phyloP scores from a whole-genome alignment of 2,329 filamentous ascomycete genomes.

The Drechslera avenae region DNA sequence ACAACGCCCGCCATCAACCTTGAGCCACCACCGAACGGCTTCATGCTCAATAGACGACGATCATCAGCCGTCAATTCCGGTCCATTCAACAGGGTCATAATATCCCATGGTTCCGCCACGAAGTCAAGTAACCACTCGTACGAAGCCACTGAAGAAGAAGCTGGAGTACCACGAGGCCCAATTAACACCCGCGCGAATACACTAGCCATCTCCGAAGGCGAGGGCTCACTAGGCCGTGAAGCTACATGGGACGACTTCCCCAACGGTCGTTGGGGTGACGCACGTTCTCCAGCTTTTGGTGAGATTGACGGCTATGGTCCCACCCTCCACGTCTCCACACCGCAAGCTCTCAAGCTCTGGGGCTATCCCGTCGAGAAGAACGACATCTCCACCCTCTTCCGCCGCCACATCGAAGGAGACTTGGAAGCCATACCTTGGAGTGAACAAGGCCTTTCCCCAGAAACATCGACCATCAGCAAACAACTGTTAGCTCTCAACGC shows the following conservation, averaged over 20 bases:
- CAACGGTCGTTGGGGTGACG: conserved; percentile 94
- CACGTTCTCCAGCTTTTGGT: conserved; percentile 83
- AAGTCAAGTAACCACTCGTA: conserved; percentile 55
- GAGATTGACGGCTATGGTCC: conserved; percentile 98
- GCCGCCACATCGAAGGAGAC: conserved; percentile 77
- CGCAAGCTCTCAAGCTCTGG: conserved; percentile 84
- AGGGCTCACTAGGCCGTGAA: conserved; percentile 86
- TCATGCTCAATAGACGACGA: conserved; percentile 57
- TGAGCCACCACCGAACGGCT: conserved; percentile 35
- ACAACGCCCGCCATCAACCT: conserved; percentile 50
- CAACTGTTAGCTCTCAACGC: conserved; percentile 79
- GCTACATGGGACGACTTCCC: conserved; percentile 99
- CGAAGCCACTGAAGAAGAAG: conserved; percentile 77
- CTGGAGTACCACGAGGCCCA: conserved; percentile 71
- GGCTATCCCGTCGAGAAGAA: conserved; percentile 70
- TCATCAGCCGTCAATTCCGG: conserved; percentile 82
- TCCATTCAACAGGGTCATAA: conserved; percentile 85
- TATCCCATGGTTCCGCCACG: conserved; percentile 65
- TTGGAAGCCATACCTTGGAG: conserved; percentile 89
- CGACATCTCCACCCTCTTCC: conserved; percentile 82
- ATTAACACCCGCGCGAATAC: conserved; percentile 82
- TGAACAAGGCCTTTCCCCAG: conserved; percentile 82
- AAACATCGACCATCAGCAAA: conserved; percentile 79
- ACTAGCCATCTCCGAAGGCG: conserved; percentile 90
- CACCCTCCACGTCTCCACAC: conserved; percentile 88